Conservation (phyloP, 2,329 filamentous ascomycete genomes). For the Didymosphaeria variabile region DNA sequence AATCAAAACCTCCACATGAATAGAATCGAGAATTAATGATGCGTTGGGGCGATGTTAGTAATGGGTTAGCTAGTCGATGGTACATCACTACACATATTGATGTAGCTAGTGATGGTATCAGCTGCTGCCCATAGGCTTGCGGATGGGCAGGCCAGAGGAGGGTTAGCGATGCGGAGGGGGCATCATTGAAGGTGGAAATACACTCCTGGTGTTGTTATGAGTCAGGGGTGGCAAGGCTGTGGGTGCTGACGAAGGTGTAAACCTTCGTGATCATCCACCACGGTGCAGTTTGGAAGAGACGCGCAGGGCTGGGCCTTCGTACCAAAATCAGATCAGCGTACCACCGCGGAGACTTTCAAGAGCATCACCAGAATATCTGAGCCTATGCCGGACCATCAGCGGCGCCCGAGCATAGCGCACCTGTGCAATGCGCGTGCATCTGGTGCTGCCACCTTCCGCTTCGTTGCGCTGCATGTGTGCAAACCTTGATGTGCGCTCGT, state of each 20-base stretch:
- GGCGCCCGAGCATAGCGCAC: neutral
- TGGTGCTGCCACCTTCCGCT: constrained; percentile 4
- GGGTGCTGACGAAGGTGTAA: neutral
- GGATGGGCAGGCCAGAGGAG: neutral
- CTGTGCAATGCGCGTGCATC: constrained; percentile 7
- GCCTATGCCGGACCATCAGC: neutral
- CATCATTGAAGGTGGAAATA: neutral
- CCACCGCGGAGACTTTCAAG: neutral
- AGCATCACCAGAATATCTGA: neutral
- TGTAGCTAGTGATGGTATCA: constrained; percentile 6
- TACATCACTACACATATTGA: neutral
- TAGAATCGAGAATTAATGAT: neutral
- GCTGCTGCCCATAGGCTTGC: neutral
- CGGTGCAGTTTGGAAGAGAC: neutral
- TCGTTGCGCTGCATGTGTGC: constrained; percentile 2
- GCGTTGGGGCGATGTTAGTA: neutral
- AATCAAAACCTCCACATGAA: neutral
- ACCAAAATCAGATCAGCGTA: constrained; percentile 2
- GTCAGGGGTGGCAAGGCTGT: neutral
- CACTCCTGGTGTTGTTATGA: neutral
- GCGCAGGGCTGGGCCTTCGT: neutral
- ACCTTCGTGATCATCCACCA: neutral
- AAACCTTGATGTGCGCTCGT: neutral
- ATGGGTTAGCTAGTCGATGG: neutral
- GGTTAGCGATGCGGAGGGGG: neutral